phyloP scores from a whole-genome alignment of 2,329 filamentous ascomycete species.

The Aspergillus sp. region DNA sequence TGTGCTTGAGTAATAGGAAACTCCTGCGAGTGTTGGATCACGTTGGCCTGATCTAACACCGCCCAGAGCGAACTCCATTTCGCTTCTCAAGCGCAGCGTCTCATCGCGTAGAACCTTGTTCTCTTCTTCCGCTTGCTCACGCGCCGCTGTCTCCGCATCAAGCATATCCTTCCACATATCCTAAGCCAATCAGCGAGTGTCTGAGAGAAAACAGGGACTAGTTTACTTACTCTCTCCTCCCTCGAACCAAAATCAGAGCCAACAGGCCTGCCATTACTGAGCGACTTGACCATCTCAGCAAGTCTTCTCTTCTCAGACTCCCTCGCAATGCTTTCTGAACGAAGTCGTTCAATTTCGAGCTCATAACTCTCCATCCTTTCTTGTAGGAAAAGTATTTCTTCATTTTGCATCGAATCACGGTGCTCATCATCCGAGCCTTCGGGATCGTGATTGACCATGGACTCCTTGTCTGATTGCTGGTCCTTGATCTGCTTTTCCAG shows the following conservation, averaged over 20 bases:
- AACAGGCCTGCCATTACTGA: conserved; percentile 48
- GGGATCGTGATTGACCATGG: conserved; percentile 37
- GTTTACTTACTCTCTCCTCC: conserved; percentile 39
- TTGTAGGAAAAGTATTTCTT: conserved; percentile 76
- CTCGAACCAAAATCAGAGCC: conserved; percentile 44
- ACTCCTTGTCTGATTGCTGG: conserved; percentile 42
- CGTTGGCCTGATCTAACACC: conserved; percentile 27
- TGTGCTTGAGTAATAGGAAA: conserved; percentile 30
- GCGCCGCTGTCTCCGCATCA: conserved; percentile 80
- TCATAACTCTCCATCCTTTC: conserved; percentile 82
- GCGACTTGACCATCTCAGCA: conserved; percentile 67
- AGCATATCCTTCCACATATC: conserved; percentile 95
- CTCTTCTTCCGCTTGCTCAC: conserved; percentile 87
- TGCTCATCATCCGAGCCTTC: conserved; percentile 44
- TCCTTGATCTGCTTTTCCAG: conserved; percentile 70
- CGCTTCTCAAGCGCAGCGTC: conserved; percentile 59
- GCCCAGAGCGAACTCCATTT: conserved; percentile 25
- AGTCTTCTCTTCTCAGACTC: conserved; percentile 83
- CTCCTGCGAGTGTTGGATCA: conserved; percentile 29
- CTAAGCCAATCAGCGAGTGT: conserved; percentile 28
- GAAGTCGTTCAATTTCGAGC: conserved; percentile 72
- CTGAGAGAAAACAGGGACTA: not conserved
- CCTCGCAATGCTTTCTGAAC: conserved; percentile 67
- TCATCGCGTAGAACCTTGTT: conserved; percentile 79
- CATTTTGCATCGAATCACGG: conserved; percentile 55